Evolutionary conservation across 176 grass and related monocot species (phyloP).

Genomic region (Sorghum bicolor): Sorghum_bicolor_NCBIv3 NC_012876.2:57729501-57730000

Average conservation of each 20-base stretch:
- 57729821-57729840: neutral
- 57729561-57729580: too few species aligned
- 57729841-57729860: neutral
- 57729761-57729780: neutral
- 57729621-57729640: slow-evolving; percentile 1
- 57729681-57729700: neutral
- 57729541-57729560: too few species aligned
- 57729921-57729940: too few species aligned
- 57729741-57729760: neutral
- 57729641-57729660: neutral
- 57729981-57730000: too few species aligned
- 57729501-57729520: too few species aligned
- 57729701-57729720: neutral
- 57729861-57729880: neutral
- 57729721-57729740: neutral
- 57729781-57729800: neutral
- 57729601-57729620: slow-evolving; percentile 23
- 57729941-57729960: too few species aligned
- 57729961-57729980: too few species aligned
- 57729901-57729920: neutral
- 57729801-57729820: neutral
- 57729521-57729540: too few species aligned
- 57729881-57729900: neutral
- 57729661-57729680: neutral
- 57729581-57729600: slow-evolving; percentile 59